Evolutionary conservation across 495 filamentous ascomycete genomes (phyloP).

Genomic region (Aspergillus biplanus): DNA sequence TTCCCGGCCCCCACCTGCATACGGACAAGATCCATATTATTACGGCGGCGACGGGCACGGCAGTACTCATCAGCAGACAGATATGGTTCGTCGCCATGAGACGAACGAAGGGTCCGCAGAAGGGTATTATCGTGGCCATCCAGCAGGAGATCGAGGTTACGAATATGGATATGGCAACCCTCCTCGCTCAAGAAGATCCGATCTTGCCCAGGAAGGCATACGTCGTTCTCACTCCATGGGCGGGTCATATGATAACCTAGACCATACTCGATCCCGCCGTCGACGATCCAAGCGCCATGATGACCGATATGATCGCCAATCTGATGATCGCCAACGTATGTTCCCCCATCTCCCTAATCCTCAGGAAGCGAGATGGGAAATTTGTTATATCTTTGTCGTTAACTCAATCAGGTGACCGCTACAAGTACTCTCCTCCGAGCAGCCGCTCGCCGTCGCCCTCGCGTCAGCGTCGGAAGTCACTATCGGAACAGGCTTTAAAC

Average conservation of each 20-base stretch:
- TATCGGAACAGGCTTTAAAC: constrained; percentile 71
- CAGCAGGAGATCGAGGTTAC: constrained; percentile 54
- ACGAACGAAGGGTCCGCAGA: constrained; percentile 67
- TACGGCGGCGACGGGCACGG: constrained; percentile 27
- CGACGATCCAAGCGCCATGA: constrained; percentile 56
- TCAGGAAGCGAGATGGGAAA: background rate
- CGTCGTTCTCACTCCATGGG: constrained; percentile 49
- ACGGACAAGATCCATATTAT: constrained; percentile 37
- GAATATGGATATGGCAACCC: constrained; percentile 53
- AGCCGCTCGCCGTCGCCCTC: constrained; percentile 49
- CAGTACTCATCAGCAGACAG: constrained; percentile 31
- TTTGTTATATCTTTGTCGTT: constrained; percentile 6
- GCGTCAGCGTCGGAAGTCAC: constrained; percentile 65
- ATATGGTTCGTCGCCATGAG: constrained; percentile 54
- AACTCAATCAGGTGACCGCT: constrained; percentile 39
- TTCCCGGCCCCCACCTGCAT: constrained; percentile 33
- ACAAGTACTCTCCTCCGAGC: constrained; percentile 42
- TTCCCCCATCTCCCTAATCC: background rate
- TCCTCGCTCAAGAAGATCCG: constrained; percentile 40
- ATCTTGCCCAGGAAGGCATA: constrained; percentile 32
- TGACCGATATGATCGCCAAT: constrained; percentile 31
- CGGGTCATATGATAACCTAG: constrained; percentile 51
- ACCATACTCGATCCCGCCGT: constrained; percentile 61
- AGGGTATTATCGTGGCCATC: constrained; percentile 69
- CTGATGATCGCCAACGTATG: constrained; percentile 53